These are phyloP conservation scores for Rhizophagus clarus DNA, from an alignment of 192 early-diverging fungal genomes.

Conservation along the genomic window DNA sequence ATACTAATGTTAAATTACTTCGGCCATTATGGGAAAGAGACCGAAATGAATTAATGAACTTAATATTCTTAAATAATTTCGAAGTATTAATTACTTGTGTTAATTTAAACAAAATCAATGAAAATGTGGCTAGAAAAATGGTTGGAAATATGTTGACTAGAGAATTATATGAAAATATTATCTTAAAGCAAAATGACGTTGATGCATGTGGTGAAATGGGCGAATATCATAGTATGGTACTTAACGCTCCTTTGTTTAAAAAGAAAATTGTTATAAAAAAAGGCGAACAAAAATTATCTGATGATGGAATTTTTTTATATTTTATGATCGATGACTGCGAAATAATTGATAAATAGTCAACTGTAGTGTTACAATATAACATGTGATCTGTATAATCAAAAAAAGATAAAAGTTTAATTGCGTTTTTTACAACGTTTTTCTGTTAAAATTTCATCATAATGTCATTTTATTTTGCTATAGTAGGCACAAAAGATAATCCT, in stretches of 20 bases:
- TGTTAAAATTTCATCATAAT: conserved; percentile 1
- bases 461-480: conserved; percentile 88
- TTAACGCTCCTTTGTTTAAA: conserved; percentile 55
- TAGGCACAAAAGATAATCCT: conserved; percentile 93
- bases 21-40: conserved; percentile 62
- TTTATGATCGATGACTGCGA: conserved; percentile 4
- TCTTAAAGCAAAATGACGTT: conserved; percentile 42
- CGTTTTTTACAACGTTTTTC: too few relatives aligned
- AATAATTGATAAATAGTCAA: not conserved
- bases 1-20: conserved; percentile 48
- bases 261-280: conserved; percentile 21
- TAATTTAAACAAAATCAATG: conserved; percentile 43
- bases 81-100: conserved; percentile 44
- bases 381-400: too few relatives aligned
- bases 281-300: not conserved
- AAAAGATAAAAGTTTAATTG: too few relatives aligned
- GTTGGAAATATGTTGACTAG: conserved; percentile 47
- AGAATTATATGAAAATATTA: conserved; percentile 44
- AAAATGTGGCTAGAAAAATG: conserved; percentile 40
- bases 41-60: conserved; percentile 45
- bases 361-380: too few relatives aligned
- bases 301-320: conserved; percentile 18
- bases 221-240: conserved; percentile 73
- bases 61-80: conserved; percentile 46
- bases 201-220: conserved; percentile 68